Evolutionary conservation across 306 rosid species (phyloP).

Genomic region (Sindora glabra): DNA sequence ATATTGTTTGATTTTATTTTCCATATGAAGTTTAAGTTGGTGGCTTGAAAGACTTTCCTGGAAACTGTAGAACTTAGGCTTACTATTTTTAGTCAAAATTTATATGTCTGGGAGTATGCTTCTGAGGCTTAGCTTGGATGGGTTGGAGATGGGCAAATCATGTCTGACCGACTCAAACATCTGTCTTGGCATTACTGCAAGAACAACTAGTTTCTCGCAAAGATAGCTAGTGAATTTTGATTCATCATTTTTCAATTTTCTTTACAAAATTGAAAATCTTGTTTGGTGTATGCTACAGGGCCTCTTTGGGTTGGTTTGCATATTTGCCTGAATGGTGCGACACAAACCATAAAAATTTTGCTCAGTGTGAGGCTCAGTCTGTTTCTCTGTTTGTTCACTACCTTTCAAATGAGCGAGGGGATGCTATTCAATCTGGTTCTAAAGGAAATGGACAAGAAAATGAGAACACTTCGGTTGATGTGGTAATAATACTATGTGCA

Average conservation of each 20-base stretch:
- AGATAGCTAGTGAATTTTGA: background rate
- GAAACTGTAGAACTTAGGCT: constrained; percentile 8
- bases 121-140: constrained; percentile 8
- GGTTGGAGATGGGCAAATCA: background rate
- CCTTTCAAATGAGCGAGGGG: constrained; percentile 69
- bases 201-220: constrained; percentile 8
- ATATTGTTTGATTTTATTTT: constrained; percentile 3
- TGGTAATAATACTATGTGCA: constrained; percentile 43
- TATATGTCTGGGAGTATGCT: constrained; percentile 1
- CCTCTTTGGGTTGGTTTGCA: constrained; percentile 94
- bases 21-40: too few species aligned
- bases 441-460: constrained; percentile 75
- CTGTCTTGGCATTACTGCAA: background rate
- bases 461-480: constrained; percentile 48
- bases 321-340: constrained; percentile 82
- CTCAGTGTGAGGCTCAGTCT: constrained; percentile 93
- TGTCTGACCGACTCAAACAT: background rate
- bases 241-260: constrained; percentile 9
- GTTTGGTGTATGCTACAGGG: constrained; percentile 47
- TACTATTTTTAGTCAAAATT: background rate
- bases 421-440: constrained; percentile 45
- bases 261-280: constrained; percentile 23
- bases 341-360: constrained; percentile 55
- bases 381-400: constrained; percentile 72
- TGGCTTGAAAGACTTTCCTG: background rate